Evolutionary conservation across 768 basidiomycete species (phyloP), one percentile per base, ranked within the genome.

Genomic region (Termitomyces sp.): DNA sequence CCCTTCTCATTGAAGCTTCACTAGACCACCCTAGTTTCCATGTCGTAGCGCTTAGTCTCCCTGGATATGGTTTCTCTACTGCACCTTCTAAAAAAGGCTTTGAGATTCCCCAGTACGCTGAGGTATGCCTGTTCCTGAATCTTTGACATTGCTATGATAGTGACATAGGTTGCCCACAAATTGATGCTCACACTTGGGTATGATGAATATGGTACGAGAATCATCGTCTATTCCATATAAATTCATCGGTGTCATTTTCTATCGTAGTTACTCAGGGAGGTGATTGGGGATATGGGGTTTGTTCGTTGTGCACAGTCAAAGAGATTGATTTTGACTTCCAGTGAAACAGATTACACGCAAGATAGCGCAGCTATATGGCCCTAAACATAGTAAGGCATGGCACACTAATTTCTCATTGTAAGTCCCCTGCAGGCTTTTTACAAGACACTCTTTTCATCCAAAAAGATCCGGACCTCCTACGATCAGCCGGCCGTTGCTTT

Each of bases 1-100:
- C 84, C 0, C 61, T 84, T 17, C 69, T 88, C 52, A 71, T 75
- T 0, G 62, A 72, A 15, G 69, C 68, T 0, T 73, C 76, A 4
- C 53, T 71, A 0, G 71, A 79, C 4, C 64, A 73, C 51, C 84
- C 83, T 1, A 79, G 75, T 46, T 87, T 88, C 69, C 85, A 87
- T 55, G 82, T 87, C 21, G 82, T 88, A 1, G 80, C 78, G 0
- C 58, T 78, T 10, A 79, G 82, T 59, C 60, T 87, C 2, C 85
- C 85, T 12, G 82, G 81, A 0, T 87, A 66, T 66, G 85, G 83
- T 0, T 86, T 85, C 64, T 85, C 84, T 0, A 72, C 80, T 12
- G 79, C 74, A 1, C 76, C 80, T 3, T 77, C 67, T 38, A 79
- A 78, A 58, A 72, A 72, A 57, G 83, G 81, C 0, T 86, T 87